phyloP scores from a whole-genome alignment of 2,329 filamentous ascomycete species.

The Colletotrichum sojae region DNA sequence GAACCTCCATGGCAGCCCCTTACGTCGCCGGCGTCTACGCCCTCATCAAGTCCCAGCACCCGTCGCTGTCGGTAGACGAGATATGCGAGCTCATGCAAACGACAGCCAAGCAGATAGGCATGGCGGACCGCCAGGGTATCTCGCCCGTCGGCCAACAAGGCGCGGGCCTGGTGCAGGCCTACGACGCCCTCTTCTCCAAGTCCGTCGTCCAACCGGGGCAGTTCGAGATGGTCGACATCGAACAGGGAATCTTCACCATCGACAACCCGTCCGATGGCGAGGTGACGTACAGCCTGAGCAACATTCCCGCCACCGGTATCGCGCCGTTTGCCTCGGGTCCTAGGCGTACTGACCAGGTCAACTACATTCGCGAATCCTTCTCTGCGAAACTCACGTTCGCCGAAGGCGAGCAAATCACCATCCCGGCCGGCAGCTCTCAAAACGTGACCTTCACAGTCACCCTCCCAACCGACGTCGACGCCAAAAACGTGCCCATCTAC shows the following conservation, averaged over 20 bases:
- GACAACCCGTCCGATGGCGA: conserved; percentile 64
- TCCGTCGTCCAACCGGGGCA: conserved; percentile 64
- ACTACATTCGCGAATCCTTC: conserved; percentile 46
- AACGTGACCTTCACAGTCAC: conserved; percentile 61
- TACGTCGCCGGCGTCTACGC: conserved; percentile 52
- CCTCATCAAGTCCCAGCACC: conserved; percentile 51
- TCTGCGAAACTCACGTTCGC: conserved; percentile 61
- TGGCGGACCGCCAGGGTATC: conserved; percentile 16
- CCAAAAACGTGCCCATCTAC: conserved; percentile 55
- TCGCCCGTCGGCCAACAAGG: conserved; percentile 36
- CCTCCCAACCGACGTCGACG: conserved; percentile 53
- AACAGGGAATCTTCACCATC: conserved; percentile 65
- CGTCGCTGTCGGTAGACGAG: conserved; percentile 45
- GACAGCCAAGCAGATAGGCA: conserved; percentile 47
- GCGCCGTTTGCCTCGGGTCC: conserved; percentile 61
- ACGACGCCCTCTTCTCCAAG: conserved; percentile 23
- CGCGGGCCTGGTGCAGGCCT: conserved; percentile 31
- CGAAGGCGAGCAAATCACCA: conserved; percentile 55
- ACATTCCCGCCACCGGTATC: conserved; percentile 65
- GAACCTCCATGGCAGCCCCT: conserved; percentile 55
- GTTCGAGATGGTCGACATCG: conserved; percentile 75
- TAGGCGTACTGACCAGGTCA: not conserved
- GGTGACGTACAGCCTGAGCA: conserved; percentile 66
- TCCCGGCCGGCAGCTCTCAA: conserved; percentile 57
- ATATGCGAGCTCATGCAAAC: conserved; percentile 49